Evolutionary conservation across 164 flowering plant species (phyloP).

Genomic region (grape (Vitis vinifera)): ASM3070453v1 NC_081807.1:16493001-16493500

Average conservation of each 20-base stretch:
- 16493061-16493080: not conserved
- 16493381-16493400: too few relatives aligned
- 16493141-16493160: not conserved
- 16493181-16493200: too few relatives aligned
- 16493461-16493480: too few relatives aligned
- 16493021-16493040: too few relatives aligned
- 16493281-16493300: slow-evolving; percentile 33
- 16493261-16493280: slow-evolving; percentile 26
- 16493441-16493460: too few relatives aligned
- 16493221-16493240: not conserved
- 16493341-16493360: not conserved
- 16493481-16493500: too few relatives aligned
- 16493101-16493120: slow-evolving; percentile 2
- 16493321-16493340: slow-evolving; percentile 30
- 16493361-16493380: not conserved
- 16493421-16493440: too few relatives aligned
- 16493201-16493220: not conserved
- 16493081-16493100: slow-evolving; percentile 14
- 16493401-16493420: too few relatives aligned
- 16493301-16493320: slow-evolving; percentile 24
- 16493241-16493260: slow-evolving; percentile 39
- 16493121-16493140: not conserved
- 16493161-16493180: slow-evolving; percentile 16
- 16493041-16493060: not conserved
- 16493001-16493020: too few relatives aligned